Evolutionary conservation across 2,329 filamentous ascomycete genomes (phyloP).

Genomic region (Talaromyces atroroseus): DNA sequence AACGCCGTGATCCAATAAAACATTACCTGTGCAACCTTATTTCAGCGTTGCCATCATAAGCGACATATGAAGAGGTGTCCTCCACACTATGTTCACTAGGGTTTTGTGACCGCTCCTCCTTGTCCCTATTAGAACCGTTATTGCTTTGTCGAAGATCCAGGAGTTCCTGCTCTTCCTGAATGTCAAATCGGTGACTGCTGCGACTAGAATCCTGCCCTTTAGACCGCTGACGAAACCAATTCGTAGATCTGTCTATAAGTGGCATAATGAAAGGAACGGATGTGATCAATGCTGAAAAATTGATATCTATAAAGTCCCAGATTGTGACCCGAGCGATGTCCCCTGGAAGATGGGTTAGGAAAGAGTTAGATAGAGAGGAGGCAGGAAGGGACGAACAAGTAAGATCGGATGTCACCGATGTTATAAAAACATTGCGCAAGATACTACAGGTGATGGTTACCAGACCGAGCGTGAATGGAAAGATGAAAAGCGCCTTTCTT

Average conservation of each 20-base stretch:
- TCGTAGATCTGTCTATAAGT: not conserved
- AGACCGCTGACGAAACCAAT: not conserved
- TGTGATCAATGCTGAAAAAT: not conserved
- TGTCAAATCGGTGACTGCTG: not conserved
- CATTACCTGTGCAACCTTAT: too few relatives aligned
- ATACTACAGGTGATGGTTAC: not conserved
- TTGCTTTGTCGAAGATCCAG: not conserved
- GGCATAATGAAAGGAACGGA: not conserved
- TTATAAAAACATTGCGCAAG: not conserved
- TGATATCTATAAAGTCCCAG: not conserved
- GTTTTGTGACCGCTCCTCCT: too few relatives aligned
- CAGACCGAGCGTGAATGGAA: not conserved
- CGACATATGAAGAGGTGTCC: too few relatives aligned
- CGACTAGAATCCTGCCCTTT: not conserved
- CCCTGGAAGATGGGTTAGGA: not conserved
- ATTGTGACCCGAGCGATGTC: not conserved
- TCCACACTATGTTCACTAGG: too few relatives aligned
- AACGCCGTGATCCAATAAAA: too few relatives aligned
- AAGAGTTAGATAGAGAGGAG: not conserved
- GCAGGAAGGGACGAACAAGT: not conserved
- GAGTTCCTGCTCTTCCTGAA: not conserved
- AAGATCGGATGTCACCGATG: not conserved
- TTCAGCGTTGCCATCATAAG: too few relatives aligned
- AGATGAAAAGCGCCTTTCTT: not conserved
- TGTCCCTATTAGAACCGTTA: not conserved